Base-by-base conservation (phyloP, 495 filamentous ascomycete genomes). In the Saxispiralis lemnorum region DNA sequence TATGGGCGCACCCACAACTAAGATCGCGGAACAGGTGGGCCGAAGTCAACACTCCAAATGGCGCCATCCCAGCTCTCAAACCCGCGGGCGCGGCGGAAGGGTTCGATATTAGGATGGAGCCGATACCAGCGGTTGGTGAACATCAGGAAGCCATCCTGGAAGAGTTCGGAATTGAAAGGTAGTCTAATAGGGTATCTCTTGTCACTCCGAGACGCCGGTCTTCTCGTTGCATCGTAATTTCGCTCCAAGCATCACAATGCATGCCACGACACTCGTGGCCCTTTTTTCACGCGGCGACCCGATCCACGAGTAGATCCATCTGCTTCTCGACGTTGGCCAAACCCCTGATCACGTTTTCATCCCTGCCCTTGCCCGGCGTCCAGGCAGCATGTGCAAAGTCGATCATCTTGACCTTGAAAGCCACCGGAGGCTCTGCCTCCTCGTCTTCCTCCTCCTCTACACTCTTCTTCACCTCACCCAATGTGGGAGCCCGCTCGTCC, bases 321-420 rank as follows among this genome's bases (percentile, higher is more conserved):
- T 93, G 73, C 51, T 73, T 72, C 42, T 71, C 67, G 7, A 86
- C 60, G 57, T 70, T 92, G 54, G 76, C 68, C 44, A 97, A 70
- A 0, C 89, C 89, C 17, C 63, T 63, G 20, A 96, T 63, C 10
- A 71, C 57, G 56, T 96, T 96, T 63, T 92, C 79, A 59, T 97
- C 89, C 1, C 82, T 81, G 0, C 87, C 89, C 50, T 79, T 59
- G 6, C 85, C 86, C 2, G 85, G 84, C 2, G 73, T 78, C 82
- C 83, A 97, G 20, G 65, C 61, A 15, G 89, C 88, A 63, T 97
- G 89, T 16, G 89, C 89, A 66, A 97, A 97, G 60, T 97, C 89
- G 48, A 97, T 96, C 51, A 97, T 63, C 56, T 92, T 89, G 43
- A 94, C 67, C 30, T 72, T 71, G 56, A 81, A 83, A 16, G 92